Evolutionary conservation across 208 protist species (phyloP), one percentile per base, ranked within the genome.

Genomic region (Trypanosoma congolense): DNA sequence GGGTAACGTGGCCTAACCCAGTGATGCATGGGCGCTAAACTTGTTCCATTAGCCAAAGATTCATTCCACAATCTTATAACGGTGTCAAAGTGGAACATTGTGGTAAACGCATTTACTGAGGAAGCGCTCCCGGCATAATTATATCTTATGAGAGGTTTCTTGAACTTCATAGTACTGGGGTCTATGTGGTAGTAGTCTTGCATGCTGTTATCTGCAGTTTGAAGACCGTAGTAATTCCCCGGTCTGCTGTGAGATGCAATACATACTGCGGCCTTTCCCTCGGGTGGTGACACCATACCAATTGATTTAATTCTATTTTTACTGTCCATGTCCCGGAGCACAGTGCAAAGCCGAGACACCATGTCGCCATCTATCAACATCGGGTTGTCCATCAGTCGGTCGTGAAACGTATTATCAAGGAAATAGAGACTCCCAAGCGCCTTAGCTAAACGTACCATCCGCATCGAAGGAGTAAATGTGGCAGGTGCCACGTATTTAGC

Each of bases 161-260:
- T 6, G 43, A 42, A 60, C 30, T 60, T 43, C 55, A 60, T 38
- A 31, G 55, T 60, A 18, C 38, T 19, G n/a, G 40, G 40, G 21
- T 60, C 55, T 2, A 60, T 28, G 28, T 51, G 42, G 55, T 60
- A 60, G 19, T 43, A 51, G 42, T 28, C 30, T 19, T 49, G 9
- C 26, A 60, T 52, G 9, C 36, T 25, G 5, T 43, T 43, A 5
- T 50, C 19, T 4, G n/a, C 4, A 36, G 42, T 60, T 8, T 8
- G 5, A 10, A 16, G 8, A 9, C 55, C 55, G 6, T 48, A 12
- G 42, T 41, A 60, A 2, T 21, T 2, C 1, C 55, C 44, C 3
- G 55, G 44, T 3, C 31, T 38, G 18, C 8, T 19, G 9, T 40
- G 40, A 26, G 44, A 43, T 12, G 10, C 24, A 12, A 43, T 22